Conservation (phyloP, 768 basidiomycete species). For the Boletus rufocinnamomeus region DNA sequence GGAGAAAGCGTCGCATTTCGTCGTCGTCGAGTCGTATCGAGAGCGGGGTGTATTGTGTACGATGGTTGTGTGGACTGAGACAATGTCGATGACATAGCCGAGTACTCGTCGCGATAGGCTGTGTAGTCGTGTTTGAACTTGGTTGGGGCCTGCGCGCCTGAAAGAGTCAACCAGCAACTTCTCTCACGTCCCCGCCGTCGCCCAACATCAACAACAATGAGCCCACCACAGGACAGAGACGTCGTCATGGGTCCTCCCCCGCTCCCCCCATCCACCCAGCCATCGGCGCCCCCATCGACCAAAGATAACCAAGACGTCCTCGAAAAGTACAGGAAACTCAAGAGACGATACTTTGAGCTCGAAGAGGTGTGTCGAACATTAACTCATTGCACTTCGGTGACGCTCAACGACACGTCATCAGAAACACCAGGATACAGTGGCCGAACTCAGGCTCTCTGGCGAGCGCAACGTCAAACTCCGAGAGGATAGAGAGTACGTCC, state of each 20-base stretch:
- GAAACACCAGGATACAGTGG: constrained; percentile 60
- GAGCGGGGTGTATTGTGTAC: too few relatives aligned
- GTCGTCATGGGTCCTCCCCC: constrained; percentile 49
- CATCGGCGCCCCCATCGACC: constrained; percentile 27
- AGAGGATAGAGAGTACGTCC: constrained; percentile 62
- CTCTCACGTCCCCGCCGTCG: constrained; percentile 23
- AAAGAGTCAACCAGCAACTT: constrained; percentile 22
- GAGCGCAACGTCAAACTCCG: constrained; percentile 64
- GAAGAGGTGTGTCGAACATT: constrained; percentile 57
- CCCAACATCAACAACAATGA: constrained; percentile 37
- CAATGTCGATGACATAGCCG: constrained; percentile 12
- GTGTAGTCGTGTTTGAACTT: constrained; percentile 39
- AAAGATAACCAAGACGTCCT: constrained; percentile 48
- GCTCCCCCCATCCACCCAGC: constrained; percentile 34
- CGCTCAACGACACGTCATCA: constrained; percentile 27
- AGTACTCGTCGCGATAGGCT: constrained; percentile 16
- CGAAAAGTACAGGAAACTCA: constrained; percentile 68
- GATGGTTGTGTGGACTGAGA: background rate
- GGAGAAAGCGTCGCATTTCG: background rate
- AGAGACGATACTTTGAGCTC: constrained; percentile 64
- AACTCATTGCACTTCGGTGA: background rate
- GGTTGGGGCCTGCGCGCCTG: constrained; percentile 31
- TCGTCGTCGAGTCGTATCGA: background rate
- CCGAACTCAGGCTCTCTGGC: constrained; percentile 59
- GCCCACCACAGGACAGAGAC: constrained; percentile 48